phyloP scores from a whole-genome alignment of 2,329 filamentous ascomycete species.

The Helotiales sp. region DNA sequence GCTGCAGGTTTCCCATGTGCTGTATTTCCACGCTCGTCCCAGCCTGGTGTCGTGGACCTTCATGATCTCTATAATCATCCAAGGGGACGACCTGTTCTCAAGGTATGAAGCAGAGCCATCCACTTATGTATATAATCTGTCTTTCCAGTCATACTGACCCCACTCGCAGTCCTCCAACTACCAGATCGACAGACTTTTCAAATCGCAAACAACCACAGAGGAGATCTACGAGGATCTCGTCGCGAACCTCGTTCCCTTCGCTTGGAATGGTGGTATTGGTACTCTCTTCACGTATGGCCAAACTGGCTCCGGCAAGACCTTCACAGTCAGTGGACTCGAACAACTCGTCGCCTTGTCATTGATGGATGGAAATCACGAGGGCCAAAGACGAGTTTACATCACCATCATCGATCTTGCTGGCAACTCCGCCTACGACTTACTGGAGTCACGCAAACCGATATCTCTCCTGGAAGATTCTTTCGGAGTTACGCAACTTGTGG shows the following conservation, averaged over 20 bases:
- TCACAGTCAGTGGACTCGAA: slow-evolving; percentile 44
- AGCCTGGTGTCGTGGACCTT: too few species aligned
- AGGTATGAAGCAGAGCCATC: too few species aligned
- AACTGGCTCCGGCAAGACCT: slow-evolving; percentile 50
- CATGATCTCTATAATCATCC: too few species aligned
- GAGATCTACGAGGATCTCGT: neutral
- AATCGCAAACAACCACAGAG: neutral
- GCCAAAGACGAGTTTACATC: slow-evolving; percentile 84
- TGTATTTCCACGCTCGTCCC: too few species aligned
- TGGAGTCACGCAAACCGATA: slow-evolving; percentile 43
- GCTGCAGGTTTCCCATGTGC: too few species aligned
- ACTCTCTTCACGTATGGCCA: slow-evolving; percentile 52
- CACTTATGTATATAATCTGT: too few species aligned
- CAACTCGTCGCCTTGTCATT: slow-evolving; percentile 42
- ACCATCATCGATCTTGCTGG: slow-evolving; percentile 94
- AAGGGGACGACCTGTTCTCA: too few species aligned
- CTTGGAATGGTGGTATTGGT: slow-evolving; percentile 44
- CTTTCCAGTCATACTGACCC: too few species aligned
- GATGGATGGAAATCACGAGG: slow-evolving; percentile 81
- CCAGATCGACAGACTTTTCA: neutral
- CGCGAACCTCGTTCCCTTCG: neutral
- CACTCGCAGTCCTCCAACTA: neutral
- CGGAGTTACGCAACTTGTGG: slow-evolving; percentile 45
- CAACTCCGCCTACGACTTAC: slow-evolving; percentile 58
- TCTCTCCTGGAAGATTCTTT: slow-evolving; percentile 47